Evolutionary conservation across 768 basidiomycete species (phyloP).

Genomic region (Collybia sordida): DNA sequence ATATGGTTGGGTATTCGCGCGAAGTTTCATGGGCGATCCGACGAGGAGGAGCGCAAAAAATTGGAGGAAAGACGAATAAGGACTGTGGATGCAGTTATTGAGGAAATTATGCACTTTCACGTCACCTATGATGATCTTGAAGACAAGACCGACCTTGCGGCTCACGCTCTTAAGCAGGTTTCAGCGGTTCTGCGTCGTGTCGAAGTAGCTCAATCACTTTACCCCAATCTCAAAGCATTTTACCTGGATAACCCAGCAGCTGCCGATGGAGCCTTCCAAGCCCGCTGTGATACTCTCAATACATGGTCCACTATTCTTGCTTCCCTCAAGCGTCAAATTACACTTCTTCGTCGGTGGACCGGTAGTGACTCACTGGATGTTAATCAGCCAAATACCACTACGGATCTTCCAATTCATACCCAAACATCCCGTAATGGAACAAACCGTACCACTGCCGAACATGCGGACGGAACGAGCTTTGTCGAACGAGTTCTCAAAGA

Average conservation of each 20-base stretch:
- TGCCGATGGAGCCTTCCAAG: conserved; percentile 63
- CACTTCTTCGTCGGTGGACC: conserved; percentile 87
- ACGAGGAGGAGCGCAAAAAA: conserved; percentile 78
- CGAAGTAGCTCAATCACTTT: conserved; percentile 82
- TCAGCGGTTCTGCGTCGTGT: conserved; percentile 68
- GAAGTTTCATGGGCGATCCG: conserved; percentile 73
- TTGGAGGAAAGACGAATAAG: conserved; percentile 83
- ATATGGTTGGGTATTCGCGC: conserved; percentile 93
- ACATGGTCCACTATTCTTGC: conserved; percentile 90
- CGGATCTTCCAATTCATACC: conserved; percentile 48
- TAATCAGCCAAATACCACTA: conserved; percentile 70
- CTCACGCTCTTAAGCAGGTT: conserved; percentile 60
- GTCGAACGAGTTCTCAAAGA: conserved; percentile 94
- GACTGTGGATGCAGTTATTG: conserved; percentile 78
- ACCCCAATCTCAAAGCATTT: conserved; percentile 81
- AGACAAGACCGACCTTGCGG: conserved; percentile 31
- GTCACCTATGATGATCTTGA: conserved; percentile 41
- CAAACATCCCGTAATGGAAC: conserved; percentile 25
- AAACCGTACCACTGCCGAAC: conserved; percentile 37
- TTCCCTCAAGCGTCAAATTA: conserved; percentile 81
- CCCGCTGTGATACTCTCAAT: conserved; percentile 85
- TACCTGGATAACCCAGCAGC: conserved; percentile 76
- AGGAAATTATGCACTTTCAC: conserved; percentile 78
- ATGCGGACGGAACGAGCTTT: conserved; percentile 77
- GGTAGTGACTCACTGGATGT: conserved; percentile 91